Evolutionary conservation across 257 asterid species (phyloP), one percentile per base, ranked within the genome.

Genomic region (Fraxinus quadrangulata): DNA sequence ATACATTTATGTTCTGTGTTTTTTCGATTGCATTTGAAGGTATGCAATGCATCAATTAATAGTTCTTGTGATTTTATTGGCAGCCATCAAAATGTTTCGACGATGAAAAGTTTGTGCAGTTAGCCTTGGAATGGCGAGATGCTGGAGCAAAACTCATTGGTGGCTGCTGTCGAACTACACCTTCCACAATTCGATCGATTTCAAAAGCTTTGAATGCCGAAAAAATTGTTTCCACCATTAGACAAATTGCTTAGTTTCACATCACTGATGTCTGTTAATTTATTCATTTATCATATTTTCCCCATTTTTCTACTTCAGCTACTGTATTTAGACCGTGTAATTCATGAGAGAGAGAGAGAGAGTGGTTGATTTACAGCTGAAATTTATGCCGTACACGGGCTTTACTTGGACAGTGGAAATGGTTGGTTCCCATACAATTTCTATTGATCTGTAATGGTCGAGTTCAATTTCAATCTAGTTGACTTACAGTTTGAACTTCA

Each of bases 131-230:
- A 78, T 94, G 96, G 97, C 84, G 90, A 11, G 97, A 93, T 21
- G 98, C 96, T 0, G 96, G 97, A 51, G 98, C 96, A 1, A 72
- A 85, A 21, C 81, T 91, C 75, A 90, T 90, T 0, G 97, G 97
- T 14, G 96, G 98, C 23, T 94, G 96, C 83, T 92, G 96, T 73
- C 86, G 92, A 45, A 94, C 98, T 5, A 87, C 93, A 0, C 98
- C 96, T 3, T 73, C 81, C 24, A 92, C 97, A 6, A 71, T 90
- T 78, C 81, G 79, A 75, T 83, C 83, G 26, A 76, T 94, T 78
- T 92, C 97, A 28, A 80, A 78, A 70, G 92, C 71, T 51, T 73
- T 94, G 54, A 94, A 89, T 84, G 86, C 78, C 75, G 82, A 79
- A 76, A 66, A 16, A 10, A 23, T 68, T 37, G n/a, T 76, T 51